Base-by-base conservation (phyloP, 495 filamentous ascomycete species). In the Xanthoparmelia taractica region DNA sequence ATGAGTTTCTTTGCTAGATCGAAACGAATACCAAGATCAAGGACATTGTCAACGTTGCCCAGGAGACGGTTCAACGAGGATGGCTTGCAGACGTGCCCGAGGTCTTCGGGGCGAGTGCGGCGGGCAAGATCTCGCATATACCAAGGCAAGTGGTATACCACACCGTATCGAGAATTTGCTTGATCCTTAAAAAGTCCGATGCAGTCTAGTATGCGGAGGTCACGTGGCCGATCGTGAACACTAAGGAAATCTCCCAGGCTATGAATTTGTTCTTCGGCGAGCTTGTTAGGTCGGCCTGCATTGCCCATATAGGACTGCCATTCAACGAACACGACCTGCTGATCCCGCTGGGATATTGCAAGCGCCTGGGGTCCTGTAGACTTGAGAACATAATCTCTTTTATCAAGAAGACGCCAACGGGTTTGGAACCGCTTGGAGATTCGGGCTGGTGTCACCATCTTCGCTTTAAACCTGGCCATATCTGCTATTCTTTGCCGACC, bases 351-450 rank as follows among this genome's bases (percentile, higher is more conserved):
- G 8, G 48, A 52, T 4, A 20, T 31, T 8, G 48, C 48, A 31
- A 52, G 48, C 27, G 48, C 5, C 27, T 27, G 48, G 1, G 25
- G 48, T 18, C 48, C 48, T 15, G 48, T 6, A 31, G 27, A 18
- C 13, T 52, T 52, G 1, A 52, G 0, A 8, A 7, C 27, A 20
- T 52, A 52, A 6, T 52, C 27, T 18, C 15, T 31, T 10, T 52
- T 52, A 31, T 52, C 48, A 8, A 52, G 48, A 52, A 52, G 48
- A 52, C 48, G 48, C 48, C 48, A 52, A 18, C 48, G 48, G 3
- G 27, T 27, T 31, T 18, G 48, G 27, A 52, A 52, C 6, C 48
- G 48, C 48, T 18, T 52, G 4, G 48, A 52, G 31, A 52, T 12
- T 18, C 13, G 48, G 4, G 25, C 8, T 0, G 48, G 48, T 52